Conservation (phyloP, 2,329 filamentous ascomycete species). For the Beauveria asiatica region DNA sequence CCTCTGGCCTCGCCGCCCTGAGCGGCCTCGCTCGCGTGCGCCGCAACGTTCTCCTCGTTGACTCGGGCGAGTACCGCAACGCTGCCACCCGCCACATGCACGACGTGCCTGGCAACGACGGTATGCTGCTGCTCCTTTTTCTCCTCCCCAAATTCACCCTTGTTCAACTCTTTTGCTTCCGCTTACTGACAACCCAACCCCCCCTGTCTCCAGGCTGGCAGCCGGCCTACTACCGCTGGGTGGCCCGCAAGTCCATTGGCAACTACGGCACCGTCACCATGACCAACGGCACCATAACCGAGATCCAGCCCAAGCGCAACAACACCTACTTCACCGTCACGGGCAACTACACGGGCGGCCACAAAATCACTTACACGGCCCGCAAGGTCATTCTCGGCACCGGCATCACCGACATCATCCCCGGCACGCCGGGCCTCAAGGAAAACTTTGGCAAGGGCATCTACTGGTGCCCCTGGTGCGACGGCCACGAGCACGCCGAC, state of each 20-base stretch:
- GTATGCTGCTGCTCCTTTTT: constrained; percentile 23
- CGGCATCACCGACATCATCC: constrained; percentile 46
- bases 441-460: constrained; percentile 52
- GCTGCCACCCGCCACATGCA: constrained; percentile 48
- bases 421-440: constrained; percentile 42
- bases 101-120: constrained; percentile 52
- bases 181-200: constrained; percentile 3
- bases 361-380: constrained; percentile 30
- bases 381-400: constrained; percentile 50
- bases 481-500: constrained; percentile 53
- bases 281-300: constrained; percentile 43
- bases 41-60: constrained; percentile 46
- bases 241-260: constrained; percentile 43
- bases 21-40: constrained; percentile 52
- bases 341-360: constrained; percentile 13
- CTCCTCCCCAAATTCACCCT: not conserved
- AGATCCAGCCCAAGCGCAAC: constrained; percentile 29
- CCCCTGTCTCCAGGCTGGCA: constrained; percentile 35
- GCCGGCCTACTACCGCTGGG: constrained; percentile 44
- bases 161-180: not conserved
- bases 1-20: constrained; percentile 43
- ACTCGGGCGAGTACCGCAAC: constrained; percentile 52
- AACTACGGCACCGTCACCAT: constrained; percentile 41
- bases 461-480: constrained; percentile 59
- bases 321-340: constrained; percentile 25